These are phyloP conservation scores for Penicillium sp. DNA, from an alignment of 2,329 filamentous ascomycete species.

Conservation along the genomic window DNA sequence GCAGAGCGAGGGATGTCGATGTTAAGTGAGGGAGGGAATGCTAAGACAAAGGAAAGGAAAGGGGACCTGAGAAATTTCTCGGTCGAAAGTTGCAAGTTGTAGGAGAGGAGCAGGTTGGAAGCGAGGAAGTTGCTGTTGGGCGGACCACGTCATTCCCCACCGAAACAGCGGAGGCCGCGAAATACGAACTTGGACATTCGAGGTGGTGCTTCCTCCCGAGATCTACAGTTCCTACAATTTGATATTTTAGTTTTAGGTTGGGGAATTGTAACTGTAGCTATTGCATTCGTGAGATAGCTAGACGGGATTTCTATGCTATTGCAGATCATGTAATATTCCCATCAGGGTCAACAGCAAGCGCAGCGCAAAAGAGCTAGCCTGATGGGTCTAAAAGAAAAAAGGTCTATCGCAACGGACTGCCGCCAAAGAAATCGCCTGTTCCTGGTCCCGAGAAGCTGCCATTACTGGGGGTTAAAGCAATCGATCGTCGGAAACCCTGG, in stretches of 20 bases:
- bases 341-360: not conserved
- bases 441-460: slow-evolving; percentile 45
- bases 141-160: slow-evolving; percentile 40
- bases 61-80: not conserved
- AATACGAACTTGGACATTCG: not conserved
- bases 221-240: not conserved
- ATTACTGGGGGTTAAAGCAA: slow-evolving; percentile 48
- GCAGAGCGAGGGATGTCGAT: not conserved
- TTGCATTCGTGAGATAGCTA: slow-evolving; percentile 6
- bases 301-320: slow-evolving; percentile 7
- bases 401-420: slow-evolving; percentile 42
- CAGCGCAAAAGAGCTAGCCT: not conserved
- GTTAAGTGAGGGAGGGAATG: not conserved
- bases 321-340: slow-evolving; percentile 5
- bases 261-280: slow-evolving; percentile 5
- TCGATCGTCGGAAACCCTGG: slow-evolving; percentile 46
- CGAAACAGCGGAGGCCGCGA: not conserved
- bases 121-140: not conserved
- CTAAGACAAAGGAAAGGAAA: not conserved
- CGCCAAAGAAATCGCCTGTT: slow-evolving; percentile 43
- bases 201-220: no score
- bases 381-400: not conserved
- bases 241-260: not conserved
- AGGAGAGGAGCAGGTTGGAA: slow-evolving; percentile 1
- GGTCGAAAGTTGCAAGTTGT: not conserved